Base-by-base conservation (phyloP, 2,329 filamentous ascomycete species). In the Incumbomyces delicatus region DNA sequence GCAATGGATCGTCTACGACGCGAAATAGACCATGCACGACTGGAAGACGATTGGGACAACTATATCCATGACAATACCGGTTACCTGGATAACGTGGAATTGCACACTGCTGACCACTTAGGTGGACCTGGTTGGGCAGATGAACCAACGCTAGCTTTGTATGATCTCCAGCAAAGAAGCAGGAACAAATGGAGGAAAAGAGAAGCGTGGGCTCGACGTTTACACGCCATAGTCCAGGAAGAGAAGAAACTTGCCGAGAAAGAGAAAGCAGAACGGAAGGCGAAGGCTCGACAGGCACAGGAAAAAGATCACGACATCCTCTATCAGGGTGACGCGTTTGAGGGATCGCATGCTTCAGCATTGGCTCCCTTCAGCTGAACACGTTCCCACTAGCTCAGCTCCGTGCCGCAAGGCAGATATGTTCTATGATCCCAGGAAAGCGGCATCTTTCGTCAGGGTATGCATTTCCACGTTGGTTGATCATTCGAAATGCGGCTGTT, bases 1-100 rank as follows among this genome's bases (percentile, higher is more conserved):
- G 14, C 22, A 6, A 18, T 34, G 2, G 14, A 13, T 8, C 33
- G 22, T 2, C 20, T 45, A 22, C 33, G 12, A n/a, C n/a, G 30
- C 12, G 42, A 45, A 20, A 30, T 45, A 13, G 34, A 38, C 11
- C 42, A 45, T 38, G 42, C 42, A 11, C 3, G 14, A 6, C 33
- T 45, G 14, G 42, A 45, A 31, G 42, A 45, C 30, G 6, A 29
- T 8, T 45, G 42, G 42, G 42, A 45, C 20, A 45, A n/a, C 12
- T 16, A 13, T 18, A 12, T 45, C 12, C 16, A 27, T 5, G 8
- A 29, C 5, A 16, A 37, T 10, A 32, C 34, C 11, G 33, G 42
- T 8, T 31, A 45, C 17, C 12, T 10, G 10, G 34, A 45, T 16
- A n/a, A 16, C 13, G 8, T 11, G 4, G 42, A 45, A 5, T 7